Evolutionary conservation across 169 alveolate genomes (phyloP).

Genomic region (Cryptosporidium tyzzeri): DNA sequence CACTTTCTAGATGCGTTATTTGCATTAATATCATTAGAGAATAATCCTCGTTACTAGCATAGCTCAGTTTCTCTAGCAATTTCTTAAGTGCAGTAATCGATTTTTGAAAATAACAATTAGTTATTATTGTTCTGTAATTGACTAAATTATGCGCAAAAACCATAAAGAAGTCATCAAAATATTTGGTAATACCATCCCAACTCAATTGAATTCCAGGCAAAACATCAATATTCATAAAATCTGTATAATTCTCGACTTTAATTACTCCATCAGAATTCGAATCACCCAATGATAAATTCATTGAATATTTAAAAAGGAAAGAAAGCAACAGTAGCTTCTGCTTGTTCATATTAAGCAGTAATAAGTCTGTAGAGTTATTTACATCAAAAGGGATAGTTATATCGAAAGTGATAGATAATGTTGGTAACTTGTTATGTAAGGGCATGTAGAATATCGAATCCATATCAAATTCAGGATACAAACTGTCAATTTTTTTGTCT

Average conservation of each 20-base stretch:
- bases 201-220: constrained; percentile 37
- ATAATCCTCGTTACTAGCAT: constrained; percentile 38
- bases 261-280: constrained; percentile 4
- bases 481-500: background rate
- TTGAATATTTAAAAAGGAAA: constrained; percentile 23
- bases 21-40: constrained; percentile 1
- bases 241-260: constrained; percentile 33
- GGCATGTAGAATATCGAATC: constrained; percentile 63
- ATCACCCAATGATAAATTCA: background rate
- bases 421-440: constrained; percentile 24
- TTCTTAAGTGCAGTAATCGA: constrained; percentile 10
- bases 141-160: background rate
- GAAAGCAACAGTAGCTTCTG: constrained; percentile 29
- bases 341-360: constrained; percentile 29
- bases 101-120: background rate
- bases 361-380: constrained; percentile 40
- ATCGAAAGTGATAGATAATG: constrained; percentile 20
- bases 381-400: constrained; percentile 23
- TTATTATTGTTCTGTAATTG: constrained; percentile 23
- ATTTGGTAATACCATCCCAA: constrained; percentile 46
- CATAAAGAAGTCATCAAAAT: constrained; percentile 32
- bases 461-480: background rate
- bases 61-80: background rate
- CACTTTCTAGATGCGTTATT: constrained; percentile 24
- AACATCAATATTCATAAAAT: constrained; percentile 20